Base-by-base conservation (phyloP, 805 yeast species). In the Tetrapisispora fleetii region DNA sequence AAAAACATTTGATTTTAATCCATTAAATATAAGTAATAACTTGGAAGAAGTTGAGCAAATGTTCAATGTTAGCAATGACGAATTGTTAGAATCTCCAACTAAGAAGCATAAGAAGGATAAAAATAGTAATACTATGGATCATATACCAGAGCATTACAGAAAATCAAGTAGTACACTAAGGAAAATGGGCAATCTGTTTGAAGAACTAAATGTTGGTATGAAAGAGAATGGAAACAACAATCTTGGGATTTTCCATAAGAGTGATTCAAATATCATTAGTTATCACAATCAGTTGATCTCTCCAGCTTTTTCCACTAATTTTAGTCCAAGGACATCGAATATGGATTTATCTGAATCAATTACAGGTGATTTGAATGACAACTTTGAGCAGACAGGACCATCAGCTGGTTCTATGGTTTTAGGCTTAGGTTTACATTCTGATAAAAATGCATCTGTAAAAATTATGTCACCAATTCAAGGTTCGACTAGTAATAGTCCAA, bases 381-480 rank as follows among this genome's bases (percentile, higher is more conserved):
- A 37, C 4, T 28, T 7, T 3, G 21, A n/a, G 2, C 16, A 3
- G n/a, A 18, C 21, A 24, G 18, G 24, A n/a, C 51, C 45, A n/a
- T 41, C 51, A 2, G 49, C 54, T 24, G 36, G 48, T 14, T 22
- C 54, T 14, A 16, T 56, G 27, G 28, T 41, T 7, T 18, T 41
- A 13, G 61, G 58, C 14, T 42, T 57, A 30, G 61, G 63, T 9
- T 46, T 58, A 33, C 53, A 52, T 36, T 45, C 52, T 2, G 43
- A 46, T 28, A 51, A 47, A 40, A 18, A n/a, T 9, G 7, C 45
- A 13, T 40, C 45, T 8, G 33, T 46, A 6, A 22, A 40, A 9
- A 13, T 27, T 18, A 18, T 61, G 40, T 63, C 67, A 4, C 49
- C 63, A 2, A 62, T 62, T 7, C 66, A 65, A 8, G 64, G 64